Evolutionary conservation across 2,329 filamentous ascomycete genomes (phyloP), one percentile per base, ranked within the genome.

Genomic region (Coccinonectria pachysandricola): DNA sequence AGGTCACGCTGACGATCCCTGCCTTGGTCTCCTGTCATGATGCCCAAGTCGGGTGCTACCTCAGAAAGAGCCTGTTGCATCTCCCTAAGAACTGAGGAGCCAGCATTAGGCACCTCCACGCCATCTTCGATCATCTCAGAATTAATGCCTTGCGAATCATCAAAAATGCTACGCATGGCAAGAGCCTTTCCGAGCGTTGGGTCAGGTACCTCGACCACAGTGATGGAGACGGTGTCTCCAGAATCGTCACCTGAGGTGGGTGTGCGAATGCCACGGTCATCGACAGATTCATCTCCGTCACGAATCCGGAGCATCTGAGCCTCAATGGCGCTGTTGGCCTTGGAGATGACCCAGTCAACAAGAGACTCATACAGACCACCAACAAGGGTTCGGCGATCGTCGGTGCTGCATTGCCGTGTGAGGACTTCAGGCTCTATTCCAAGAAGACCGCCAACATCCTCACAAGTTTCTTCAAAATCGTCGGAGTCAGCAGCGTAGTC

Each of bases 71-170:
- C 85, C 31, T 77, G 76, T 46, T 82, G 75, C 80, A 94, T 92
- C 50, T 95, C 87, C 19, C 81, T 77, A 9, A 88, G 52, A 7
- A 96, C 79, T 0, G 88, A 92, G 31, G 78, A 79, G n/a, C 82
- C 81, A 2, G 75, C 75, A 0, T 78, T 44, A 1, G 69, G 59
- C 3, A 92, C 69, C n/a, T 82, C 71, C 1, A 98, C 71, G 7
- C 91, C 91, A 41, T 98, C 91, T 36, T 88, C 79, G 47, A 88
- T 93, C 87, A 98, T 96, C 60, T 98, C 91, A 0, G 80, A 71
- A 43, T 96, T 96, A 59, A 98, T 95, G 26, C 91, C 91, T 12
- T 79, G 64, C n/a, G 66, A 73, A 44, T 96, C 91, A 41, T 98
- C 88, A 44, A 98, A 98, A 18, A 96, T 74, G 9, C 83, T 84